Percentiles rank a stretch among this genome's conserved stretches.
These are phyloP conservation scores for Gossypium schwendimanii DNA, from an alignment of 441 rosid species.

Conservation along the genomic window DNA sequence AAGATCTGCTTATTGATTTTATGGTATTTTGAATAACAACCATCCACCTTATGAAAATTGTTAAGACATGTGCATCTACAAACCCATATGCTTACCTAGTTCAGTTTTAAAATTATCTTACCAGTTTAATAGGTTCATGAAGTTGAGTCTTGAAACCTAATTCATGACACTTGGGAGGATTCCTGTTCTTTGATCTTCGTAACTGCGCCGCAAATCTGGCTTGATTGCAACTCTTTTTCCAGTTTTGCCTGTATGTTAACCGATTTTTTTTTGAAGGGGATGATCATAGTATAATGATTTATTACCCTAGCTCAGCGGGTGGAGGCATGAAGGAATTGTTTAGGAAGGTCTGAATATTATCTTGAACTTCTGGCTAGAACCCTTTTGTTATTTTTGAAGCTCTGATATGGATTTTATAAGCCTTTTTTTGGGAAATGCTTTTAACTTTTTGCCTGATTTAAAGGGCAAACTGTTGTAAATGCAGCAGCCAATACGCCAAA, in stretches of 20 bases:
- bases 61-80: neutral
- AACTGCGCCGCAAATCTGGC: neutral
- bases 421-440: neutral
- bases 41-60: neutral
- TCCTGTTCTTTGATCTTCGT: neutral
- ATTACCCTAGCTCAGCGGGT: conserved; percentile 99
- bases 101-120: neutral
- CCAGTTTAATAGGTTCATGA: neutral
- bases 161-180: neutral
- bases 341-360: conserved; percentile 63
- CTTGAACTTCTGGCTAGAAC: neutral
- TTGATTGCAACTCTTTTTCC: conserved; percentile 5
- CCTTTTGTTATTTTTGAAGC: neutral
- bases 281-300: conserved; percentile 97
- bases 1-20: neutral
- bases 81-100: neutral
- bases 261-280: conserved; percentile 53
- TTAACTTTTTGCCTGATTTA: neutral
- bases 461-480: neutral
- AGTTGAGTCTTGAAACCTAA: neutral
- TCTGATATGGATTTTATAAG: neutral
- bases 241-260: conserved; percentile 16
- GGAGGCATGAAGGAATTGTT: conserved; percentile 99
- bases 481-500: neutral
- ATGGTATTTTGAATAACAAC: neutral